These are phyloP conservation scores for Carex littledalei DNA, from an alignment of 176 grass and related monocot species.

Conservation along the genomic window DNA sequence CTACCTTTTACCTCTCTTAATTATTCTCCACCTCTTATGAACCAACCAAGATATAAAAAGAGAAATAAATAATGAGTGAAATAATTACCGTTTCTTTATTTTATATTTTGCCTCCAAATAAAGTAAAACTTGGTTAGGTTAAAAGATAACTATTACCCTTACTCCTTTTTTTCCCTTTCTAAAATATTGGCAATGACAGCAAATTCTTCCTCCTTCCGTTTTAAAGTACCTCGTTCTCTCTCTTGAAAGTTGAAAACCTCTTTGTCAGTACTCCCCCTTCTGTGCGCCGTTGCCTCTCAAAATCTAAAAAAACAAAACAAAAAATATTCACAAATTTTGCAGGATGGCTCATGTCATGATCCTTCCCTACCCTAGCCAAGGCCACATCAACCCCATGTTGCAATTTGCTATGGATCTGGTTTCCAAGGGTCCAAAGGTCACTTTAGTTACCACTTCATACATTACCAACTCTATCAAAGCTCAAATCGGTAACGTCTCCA, in stretches of 20 bases:
- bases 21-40: neutral
- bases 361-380: constrained; percentile 78
- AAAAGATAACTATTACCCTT: neutral
- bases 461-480: constrained; percentile 44
- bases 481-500: neutral
- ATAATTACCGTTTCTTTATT: neutral
- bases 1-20: neutral
- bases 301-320: neutral
- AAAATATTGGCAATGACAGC: neutral
- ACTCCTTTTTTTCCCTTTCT: neutral
- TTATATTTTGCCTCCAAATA: neutral
- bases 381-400: constrained; percentile 81
- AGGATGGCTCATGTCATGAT: constrained; percentile 35
- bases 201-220: neutral
- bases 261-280: neutral
- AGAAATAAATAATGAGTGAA: neutral
- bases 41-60: neutral
- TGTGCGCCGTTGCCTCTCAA: neutral
- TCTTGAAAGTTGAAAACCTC: neutral
- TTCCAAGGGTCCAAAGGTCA: constrained; percentile 40
- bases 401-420: constrained; percentile 64
- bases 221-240: neutral
- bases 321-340: neutral
- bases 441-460: constrained; percentile 58
- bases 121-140: neutral